phyloP scores from a whole-genome alignment of 2,329 filamentous ascomycete genomes.

The Hortaea sp. region DNA sequence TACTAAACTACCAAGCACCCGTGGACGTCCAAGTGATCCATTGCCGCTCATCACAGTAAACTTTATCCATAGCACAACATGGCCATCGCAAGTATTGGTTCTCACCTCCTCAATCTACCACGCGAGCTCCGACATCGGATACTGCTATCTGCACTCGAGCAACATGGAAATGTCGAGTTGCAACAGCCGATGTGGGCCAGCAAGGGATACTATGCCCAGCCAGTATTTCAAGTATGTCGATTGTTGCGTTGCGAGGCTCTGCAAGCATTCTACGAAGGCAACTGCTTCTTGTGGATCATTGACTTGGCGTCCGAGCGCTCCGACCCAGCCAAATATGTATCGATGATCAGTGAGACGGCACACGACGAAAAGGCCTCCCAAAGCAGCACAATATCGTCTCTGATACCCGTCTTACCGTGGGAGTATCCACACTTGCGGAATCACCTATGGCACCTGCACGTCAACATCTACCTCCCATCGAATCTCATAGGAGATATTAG shows the following conservation, averaged over 20 bases:
- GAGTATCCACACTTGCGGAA: constrained; percentile 9
- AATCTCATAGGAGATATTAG: constrained; percentile 2
- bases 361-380: background rate
- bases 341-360: background rate
- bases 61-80: too few species aligned
- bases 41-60: too few species aligned
- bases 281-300: constrained; percentile 15
- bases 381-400: background rate
- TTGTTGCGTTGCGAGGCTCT: constrained; percentile 10
- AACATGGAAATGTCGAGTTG: constrained; percentile 10
- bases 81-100: too few species aligned
- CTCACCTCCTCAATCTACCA: constrained; percentile 7
- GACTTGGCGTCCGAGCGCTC: constrained; percentile 10
- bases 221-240: constrained; percentile 11
- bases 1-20: too few species aligned
- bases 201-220: constrained; percentile 8
- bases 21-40: too few species aligned
- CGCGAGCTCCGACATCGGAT: constrained; percentile 12
- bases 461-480: constrained; percentile 13
- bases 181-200: constrained; percentile 15
- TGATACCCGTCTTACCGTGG: constrained; percentile 13
- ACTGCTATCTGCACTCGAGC: constrained; percentile 8
- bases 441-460: constrained; percentile 9
- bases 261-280: constrained; percentile 14
- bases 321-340: constrained; percentile 5